Percentiles rank a stretch among this genome's conserved stretches.
Evolutionary conservation across 2,329 filamentous ascomycete species (phyloP).

Genomic region (Ambrosiella beaveri): DNA sequence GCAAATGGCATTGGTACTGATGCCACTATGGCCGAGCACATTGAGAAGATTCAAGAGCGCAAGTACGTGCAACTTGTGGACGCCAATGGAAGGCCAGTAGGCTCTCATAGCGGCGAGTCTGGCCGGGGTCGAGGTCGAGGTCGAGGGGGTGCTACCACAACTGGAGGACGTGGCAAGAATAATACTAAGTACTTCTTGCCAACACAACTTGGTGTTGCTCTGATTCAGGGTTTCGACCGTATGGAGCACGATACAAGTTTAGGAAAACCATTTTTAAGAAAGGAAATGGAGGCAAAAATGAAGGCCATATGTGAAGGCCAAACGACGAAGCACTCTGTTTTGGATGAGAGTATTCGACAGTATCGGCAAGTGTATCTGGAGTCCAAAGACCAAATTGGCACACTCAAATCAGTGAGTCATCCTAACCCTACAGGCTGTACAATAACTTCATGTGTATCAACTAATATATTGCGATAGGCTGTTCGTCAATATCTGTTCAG

Average conservation of each 20-base stretch:
- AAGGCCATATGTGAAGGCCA: slow-evolving; percentile 86
- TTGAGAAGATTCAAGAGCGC: slow-evolving; percentile 81
- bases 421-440: not conserved
- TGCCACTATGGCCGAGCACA: slow-evolving; percentile 98
- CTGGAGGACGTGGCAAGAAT: slow-evolving; percentile 22
- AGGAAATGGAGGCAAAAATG: slow-evolving; percentile 97
- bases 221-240: slow-evolving; percentile 87
- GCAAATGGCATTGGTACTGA: slow-evolving; percentile 97
- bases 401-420: slow-evolving; percentile 41
- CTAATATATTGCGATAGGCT: not conserved
- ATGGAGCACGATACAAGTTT: slow-evolving; percentile 87
- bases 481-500: not conserved
- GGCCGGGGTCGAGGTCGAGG: slow-evolving; percentile 33
- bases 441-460: not conserved
- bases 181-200: slow-evolving; percentile 76
- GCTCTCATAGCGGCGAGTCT: slow-evolving; percentile 22
- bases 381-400: slow-evolving; percentile 57
- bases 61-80: slow-evolving; percentile 60
- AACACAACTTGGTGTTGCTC: slow-evolving; percentile 73
- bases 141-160: slow-evolving; percentile 22
- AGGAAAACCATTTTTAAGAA: slow-evolving; percentile 86
- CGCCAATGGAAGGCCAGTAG: slow-evolving; percentile 22
- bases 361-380: slow-evolving; percentile 77
- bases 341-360: slow-evolving; percentile 69
- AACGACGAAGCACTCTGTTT: slow-evolving; percentile 54